Percentiles rank a stretch among this genome's conserved stretches.
Conservation (phyloP, 306 rosid genomes). For the Vigna nakashimae region DNA sequence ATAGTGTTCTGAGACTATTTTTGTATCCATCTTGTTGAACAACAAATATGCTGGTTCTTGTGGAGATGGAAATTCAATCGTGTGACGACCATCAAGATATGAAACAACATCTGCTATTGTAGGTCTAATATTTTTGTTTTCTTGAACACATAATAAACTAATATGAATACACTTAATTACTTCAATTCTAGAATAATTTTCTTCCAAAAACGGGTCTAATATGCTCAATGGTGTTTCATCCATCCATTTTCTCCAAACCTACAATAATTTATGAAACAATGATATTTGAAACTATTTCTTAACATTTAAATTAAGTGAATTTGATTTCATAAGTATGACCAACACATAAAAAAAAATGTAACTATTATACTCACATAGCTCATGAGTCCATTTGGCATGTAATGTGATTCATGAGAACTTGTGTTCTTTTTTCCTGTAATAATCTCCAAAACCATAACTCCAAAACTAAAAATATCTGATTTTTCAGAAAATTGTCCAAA, state of each 20-base stretch:
- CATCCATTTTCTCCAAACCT: constrained; percentile 4
- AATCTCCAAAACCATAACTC: not conserved
- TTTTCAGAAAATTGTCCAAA: constrained; percentile 4
- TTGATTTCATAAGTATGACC: not conserved
- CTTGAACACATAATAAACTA: constrained; percentile 1
- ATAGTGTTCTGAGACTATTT: not conserved
- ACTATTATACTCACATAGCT: not conserved
- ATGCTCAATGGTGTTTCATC: not conserved
- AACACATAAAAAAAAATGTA: not conserved
- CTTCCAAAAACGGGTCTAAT: not conserved
- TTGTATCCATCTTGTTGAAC: not conserved
- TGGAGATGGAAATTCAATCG: not conserved
- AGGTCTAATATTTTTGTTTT: not conserved
- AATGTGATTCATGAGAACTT: not conserved
- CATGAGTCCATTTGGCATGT: not conserved
- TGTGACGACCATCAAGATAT: not conserved
- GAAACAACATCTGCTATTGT: not conserved
- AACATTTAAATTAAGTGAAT: not conserved
- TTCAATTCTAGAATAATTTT: not conserved
- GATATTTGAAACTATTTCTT: not conserved
- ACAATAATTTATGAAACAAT: not conserved
- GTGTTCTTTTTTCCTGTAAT: not conserved
- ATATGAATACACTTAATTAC: not conserved
- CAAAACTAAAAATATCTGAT: not conserved
- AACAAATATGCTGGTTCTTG: not conserved